phyloP scores from a whole-genome alignment of 2,329 filamentous ascomycete genomes.

The Fusarium sp. region DNA sequence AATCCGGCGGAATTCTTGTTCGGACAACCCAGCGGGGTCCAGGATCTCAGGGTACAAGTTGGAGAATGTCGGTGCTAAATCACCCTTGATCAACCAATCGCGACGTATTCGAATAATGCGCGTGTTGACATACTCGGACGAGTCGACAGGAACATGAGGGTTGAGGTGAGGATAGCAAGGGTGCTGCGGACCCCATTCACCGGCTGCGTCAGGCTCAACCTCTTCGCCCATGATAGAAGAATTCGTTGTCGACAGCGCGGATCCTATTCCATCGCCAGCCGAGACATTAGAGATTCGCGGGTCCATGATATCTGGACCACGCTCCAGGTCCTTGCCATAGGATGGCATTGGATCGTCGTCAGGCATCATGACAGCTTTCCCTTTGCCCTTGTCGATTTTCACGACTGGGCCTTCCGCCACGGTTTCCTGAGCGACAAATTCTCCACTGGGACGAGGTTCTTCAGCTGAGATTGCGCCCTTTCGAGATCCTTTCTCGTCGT shows the following conservation, averaged over 20 bases:
- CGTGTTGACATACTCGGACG: conserved; percentile 80
- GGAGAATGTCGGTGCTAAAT: conserved; percentile 91
- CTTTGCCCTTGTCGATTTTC: conserved; percentile 65
- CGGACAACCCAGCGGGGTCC: conserved; percentile 83
- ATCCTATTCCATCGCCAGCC: conserved; percentile 65
- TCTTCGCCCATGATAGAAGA: conserved; percentile 75
- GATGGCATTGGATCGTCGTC: conserved; percentile 54
- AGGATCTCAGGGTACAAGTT: conserved; percentile 97
- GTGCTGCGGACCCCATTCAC: conserved; percentile 93
- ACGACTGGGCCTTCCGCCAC: conserved; percentile 28
- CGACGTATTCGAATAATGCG: conserved; percentile 91
- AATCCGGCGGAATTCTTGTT: conserved; percentile 86
- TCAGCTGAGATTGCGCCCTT: conserved; percentile 49
- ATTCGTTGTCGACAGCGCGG: conserved; percentile 67
- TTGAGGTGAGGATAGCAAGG: conserved; percentile 96
- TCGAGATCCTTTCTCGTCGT: conserved; percentile 63
- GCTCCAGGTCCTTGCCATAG: conserved; percentile 67
- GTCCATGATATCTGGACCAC: conserved; percentile 62
- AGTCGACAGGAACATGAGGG: conserved; percentile 85
- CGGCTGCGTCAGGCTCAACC: conserved; percentile 75
- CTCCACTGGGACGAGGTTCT: conserved; percentile 35
- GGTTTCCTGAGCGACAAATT: conserved; percentile 23
- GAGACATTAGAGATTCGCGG: conserved; percentile 64
- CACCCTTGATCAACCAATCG: conserved; percentile 91
- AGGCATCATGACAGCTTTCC: conserved; percentile 61